A percentile compares a stretch with the other conserved stretches of the same genome.
phyloP scores from a whole-genome alignment of 139 green algal species.

The Parachlorella kessleri region DNA sequence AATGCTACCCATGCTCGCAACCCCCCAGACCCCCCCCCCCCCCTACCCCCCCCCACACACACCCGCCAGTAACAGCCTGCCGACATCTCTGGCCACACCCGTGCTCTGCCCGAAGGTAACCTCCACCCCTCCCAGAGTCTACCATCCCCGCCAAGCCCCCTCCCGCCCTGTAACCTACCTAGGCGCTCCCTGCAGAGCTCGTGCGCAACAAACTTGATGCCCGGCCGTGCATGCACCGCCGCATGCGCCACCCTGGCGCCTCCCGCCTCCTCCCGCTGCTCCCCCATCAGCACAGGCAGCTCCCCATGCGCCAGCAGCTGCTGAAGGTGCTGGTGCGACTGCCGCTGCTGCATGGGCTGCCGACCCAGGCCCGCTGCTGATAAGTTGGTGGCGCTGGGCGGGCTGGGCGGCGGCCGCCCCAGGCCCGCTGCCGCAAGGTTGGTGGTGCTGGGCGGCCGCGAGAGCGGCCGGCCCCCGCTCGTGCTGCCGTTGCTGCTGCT shows the following conservation, averaged over 20 bases:
- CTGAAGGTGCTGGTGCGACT: background rate
- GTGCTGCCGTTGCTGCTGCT: background rate
- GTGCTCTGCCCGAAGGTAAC: too few species aligned
- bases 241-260: conserved; percentile 20
- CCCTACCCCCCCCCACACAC: too few species aligned
- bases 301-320: background rate
- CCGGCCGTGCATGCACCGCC: conserved; percentile 1
- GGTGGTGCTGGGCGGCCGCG: background rate
- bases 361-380: too few species aligned
- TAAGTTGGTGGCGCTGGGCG: too few species aligned
- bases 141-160: too few species aligned
- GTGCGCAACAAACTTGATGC: conserved; percentile 33
- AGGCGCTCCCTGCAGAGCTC: conserved; percentile 54
- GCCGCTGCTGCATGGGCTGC: too few species aligned
- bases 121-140: too few species aligned
- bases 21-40: too few species aligned
- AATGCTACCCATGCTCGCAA: too few species aligned
- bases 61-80: too few species aligned
- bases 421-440: background rate
- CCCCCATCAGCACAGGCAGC: conserved; percentile 37
- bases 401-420: too few species aligned
- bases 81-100: too few species aligned
- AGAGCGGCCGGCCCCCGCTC: background rate
- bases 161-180: conserved; percentile 19
- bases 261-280: background rate